Evolutionary conservation across 345 rosid species (phyloP).

Genomic region (Euclidium syriacum): DNA sequence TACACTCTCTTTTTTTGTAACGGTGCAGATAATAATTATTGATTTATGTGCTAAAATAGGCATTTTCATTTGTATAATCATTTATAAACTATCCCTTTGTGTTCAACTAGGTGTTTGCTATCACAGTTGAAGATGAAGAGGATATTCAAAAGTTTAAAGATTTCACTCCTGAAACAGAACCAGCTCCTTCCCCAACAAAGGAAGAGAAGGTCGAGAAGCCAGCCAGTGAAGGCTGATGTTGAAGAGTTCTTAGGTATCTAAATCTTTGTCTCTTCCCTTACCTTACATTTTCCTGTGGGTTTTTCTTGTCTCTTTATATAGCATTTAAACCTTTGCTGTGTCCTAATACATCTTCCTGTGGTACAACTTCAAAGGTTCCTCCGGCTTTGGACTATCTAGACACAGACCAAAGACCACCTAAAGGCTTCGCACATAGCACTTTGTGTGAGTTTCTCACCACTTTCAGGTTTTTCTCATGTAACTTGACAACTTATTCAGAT

Average conservation of each 20-base stretch:
- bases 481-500: too few species aligned
- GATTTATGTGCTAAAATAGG: background rate
- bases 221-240: constrained; percentile 75
- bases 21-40: background rate
- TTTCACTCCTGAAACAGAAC: constrained; percentile 49
- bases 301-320: background rate
- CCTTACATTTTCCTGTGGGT: background rate
- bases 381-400: constrained; percentile 65
- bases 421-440: too few species aligned
- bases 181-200: constrained; percentile 51
- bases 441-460: too few species aligned
- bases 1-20: background rate
- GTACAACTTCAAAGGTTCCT: constrained; percentile 52
- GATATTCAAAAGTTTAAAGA: constrained; percentile 83
- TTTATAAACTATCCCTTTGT: background rate
- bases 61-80: background rate
- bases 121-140: constrained; percentile 89
- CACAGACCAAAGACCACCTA: too few species aligned
- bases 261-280: background rate
- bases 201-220: constrained; percentile 55
- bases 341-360: constrained; percentile 11
- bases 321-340: constrained; percentile 12
- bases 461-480: too few species aligned
- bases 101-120: constrained; percentile 56
- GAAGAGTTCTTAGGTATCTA: constrained; percentile 84